A percentile compares a stretch with the other conserved stretches of the same genome.
phyloP scores from a whole-genome alignment of 495 filamentous ascomycete species.

The Viridothelium virens region DNA sequence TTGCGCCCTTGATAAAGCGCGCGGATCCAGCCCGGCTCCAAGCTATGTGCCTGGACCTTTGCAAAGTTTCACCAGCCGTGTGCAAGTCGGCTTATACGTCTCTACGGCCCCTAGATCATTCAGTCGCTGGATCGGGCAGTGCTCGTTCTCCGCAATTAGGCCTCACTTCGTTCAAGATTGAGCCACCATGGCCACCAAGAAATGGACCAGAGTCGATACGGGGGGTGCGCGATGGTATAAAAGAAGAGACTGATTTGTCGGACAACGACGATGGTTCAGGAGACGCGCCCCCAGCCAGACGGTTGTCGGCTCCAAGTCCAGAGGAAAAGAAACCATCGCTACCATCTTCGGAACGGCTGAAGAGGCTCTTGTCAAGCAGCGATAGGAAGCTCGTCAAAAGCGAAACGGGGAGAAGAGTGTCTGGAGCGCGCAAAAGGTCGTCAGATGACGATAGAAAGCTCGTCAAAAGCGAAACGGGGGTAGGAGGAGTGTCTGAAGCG shows the following conservation, averaged over 20 bases:
- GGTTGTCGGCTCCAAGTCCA: neutral
- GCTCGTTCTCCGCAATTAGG: neutral
- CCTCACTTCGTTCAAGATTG: neutral
- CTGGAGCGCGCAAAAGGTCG: too few relatives aligned
- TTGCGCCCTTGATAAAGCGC: neutral
- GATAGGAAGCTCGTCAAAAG: neutral
- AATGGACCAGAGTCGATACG: too few relatives aligned
- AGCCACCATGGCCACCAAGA: too few relatives aligned
- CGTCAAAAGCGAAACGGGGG: neutral
- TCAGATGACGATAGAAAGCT: neutral
- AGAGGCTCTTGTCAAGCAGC: neutral
- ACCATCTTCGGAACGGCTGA: neutral
- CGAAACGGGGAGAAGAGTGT: neutral
- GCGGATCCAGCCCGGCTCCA: neutral
- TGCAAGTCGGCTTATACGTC: neutral
- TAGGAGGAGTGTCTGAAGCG: too few relatives aligned
- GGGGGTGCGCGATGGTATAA: neutral
- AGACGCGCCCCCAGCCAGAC: neutral
- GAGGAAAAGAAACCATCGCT: neutral
- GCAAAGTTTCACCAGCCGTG: neutral
- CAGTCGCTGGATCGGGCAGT: neutral
- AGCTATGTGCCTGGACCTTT: neutral
- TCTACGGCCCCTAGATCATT: neutral
- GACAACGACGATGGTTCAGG: neutral
- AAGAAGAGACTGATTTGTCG: neutral